Evolutionary conservation across 495 filamentous ascomycete genomes (phyloP).

Genomic region (Hapsidospora chrysogenum): DNA sequence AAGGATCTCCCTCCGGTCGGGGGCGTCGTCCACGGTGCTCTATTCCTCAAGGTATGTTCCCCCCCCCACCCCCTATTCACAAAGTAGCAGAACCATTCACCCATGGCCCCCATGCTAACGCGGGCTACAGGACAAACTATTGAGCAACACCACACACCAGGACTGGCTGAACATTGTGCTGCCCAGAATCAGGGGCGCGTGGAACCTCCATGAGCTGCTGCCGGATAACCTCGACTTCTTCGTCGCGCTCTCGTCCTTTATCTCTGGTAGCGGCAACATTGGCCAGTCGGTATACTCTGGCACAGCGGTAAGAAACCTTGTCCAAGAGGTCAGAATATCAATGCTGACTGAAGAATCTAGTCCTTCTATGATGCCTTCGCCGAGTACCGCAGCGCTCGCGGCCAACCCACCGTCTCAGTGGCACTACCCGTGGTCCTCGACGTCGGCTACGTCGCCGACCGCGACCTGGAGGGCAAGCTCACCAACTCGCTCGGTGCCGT

Average conservation of each 20-base stretch:
- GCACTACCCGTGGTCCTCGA: constrained; percentile 5
- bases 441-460: constrained; percentile 3
- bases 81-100: constrained; percentile 5
- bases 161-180: constrained; percentile 14
- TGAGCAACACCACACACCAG: constrained; percentile 12
- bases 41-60: constrained; percentile 20
- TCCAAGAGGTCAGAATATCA: too few species aligned
- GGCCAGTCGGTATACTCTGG: too few species aligned
- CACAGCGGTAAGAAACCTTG: too few species aligned
- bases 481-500: too few species aligned
- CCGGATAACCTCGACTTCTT: constrained; percentile 34
- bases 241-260: constrained; percentile 19
- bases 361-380: constrained; percentile 3
- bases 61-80: too few species aligned
- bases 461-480: background rate
- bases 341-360: constrained; percentile 1
- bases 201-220: constrained; percentile 19
- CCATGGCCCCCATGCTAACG: constrained; percentile 13
- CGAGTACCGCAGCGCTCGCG: constrained; percentile 3
- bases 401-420: constrained; percentile 3
- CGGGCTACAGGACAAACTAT: constrained; percentile 12
- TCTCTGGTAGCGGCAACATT: too few species aligned
- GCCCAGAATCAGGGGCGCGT: constrained; percentile 15
- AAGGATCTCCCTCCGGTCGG: constrained; percentile 20
- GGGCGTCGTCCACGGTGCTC: constrained; percentile 14